Percentiles rank a stretch among this genome's conserved stretches.
phyloP scores from a whole-genome alignment of 306 rosid species.

The Carpinus fangiana region DNA sequence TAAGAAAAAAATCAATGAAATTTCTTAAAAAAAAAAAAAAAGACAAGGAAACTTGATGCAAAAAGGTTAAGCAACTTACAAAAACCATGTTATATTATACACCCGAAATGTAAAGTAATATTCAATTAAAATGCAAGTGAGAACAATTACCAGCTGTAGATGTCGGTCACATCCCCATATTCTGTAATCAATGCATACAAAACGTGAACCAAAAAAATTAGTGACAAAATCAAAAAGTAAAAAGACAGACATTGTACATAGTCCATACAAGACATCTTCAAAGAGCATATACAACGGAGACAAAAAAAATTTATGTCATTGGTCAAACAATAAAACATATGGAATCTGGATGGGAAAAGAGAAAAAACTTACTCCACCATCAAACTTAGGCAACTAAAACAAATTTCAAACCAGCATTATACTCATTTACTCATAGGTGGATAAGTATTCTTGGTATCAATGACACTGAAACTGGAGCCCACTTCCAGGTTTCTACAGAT shows the following conservation, averaged over 20 bases:
- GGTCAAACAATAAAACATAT: not conserved
- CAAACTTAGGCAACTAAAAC: not conserved
- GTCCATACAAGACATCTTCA: not conserved
- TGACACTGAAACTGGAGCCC: not conserved
- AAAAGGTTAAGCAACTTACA: conserved; percentile 7
- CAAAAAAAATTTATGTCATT: not conserved
- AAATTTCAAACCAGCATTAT: not conserved
- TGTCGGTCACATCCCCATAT: conserved; percentile 92
- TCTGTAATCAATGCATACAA: conserved; percentile 48
- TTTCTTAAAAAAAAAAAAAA: not conserved
- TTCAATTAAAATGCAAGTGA: conserved; percentile 19
- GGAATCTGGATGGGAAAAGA: too few species aligned
- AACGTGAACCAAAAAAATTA: conserved; percentile 23
- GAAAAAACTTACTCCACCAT: not conserved
- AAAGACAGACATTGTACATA: not conserved
- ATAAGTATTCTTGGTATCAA: not conserved
- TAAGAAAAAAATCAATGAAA: not conserved
- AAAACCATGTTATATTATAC: not conserved
- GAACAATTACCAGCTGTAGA: conserved; percentile 77
- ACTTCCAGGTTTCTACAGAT: conserved; percentile 4
- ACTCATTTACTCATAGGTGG: not conserved
- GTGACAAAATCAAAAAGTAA: conserved; percentile 3
- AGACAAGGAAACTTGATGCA: not conserved
- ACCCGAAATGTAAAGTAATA: conserved; percentile 15
- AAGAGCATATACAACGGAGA: not conserved